phyloP scores from a whole-genome alignment of 179 eudicot species.

The Spergularia azorica region DNA sequence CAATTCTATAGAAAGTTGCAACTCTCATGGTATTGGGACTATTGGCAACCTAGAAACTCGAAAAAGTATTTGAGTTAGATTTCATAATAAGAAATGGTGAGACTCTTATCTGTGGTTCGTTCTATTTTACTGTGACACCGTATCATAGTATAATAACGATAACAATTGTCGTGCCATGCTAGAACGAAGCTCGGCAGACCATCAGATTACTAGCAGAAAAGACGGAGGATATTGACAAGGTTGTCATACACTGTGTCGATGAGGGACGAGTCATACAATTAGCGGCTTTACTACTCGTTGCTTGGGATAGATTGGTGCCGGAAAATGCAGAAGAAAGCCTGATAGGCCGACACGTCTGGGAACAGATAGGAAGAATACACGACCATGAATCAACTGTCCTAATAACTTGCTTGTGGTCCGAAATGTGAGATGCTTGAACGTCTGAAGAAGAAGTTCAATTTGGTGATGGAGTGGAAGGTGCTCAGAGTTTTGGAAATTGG shows the following conservation, averaged over 20 bases:
- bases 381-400: neutral
- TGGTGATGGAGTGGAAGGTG: neutral
- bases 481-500: neutral
- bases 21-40: too few relatives aligned
- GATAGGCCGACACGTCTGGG: neutral
- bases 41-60: too few relatives aligned
- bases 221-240: too few relatives aligned
- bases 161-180: too few relatives aligned
- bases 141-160: too few relatives aligned
- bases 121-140: neutral
- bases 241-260: too few relatives aligned
- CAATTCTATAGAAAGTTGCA: too few relatives aligned
- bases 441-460: neutral
- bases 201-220: too few relatives aligned
- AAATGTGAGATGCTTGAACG: neutral
- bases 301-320: constrained; percentile 2
- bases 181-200: too few relatives aligned
- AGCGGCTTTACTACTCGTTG: neutral
- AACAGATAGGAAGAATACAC: neutral
- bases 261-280: neutral
- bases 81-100: neutral
- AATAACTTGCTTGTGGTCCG: neutral
- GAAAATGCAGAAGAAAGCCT: neutral
- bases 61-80: too few relatives aligned
- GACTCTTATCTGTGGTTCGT: neutral